Evolutionary conservation across 1,284 basidiomycete genomes (phyloP).

Genomic region (Grifola frondosa): DNA sequence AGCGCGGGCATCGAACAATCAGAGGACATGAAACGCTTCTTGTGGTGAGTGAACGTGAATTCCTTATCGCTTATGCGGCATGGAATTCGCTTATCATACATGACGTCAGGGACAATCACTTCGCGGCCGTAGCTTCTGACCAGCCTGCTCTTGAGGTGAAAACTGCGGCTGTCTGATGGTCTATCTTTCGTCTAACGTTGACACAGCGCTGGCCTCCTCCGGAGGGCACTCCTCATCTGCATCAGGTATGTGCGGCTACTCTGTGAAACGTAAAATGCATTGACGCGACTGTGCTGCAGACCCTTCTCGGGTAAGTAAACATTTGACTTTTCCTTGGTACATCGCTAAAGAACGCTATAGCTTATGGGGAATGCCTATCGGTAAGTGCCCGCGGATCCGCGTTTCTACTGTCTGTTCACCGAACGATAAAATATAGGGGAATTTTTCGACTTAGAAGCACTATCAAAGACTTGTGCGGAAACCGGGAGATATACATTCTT

Average conservation of each 20-base stretch:
- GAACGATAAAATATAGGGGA: constrained; percentile 57
- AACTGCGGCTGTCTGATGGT: not conserved
- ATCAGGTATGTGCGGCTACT: constrained; percentile 45
- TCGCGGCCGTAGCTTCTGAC: constrained; percentile 72
- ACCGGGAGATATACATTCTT: constrained; percentile 67
- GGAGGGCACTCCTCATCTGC: constrained; percentile 45
- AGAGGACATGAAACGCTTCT: constrained; percentile 70
- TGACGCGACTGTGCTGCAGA: constrained; percentile 36
- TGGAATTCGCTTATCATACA: no score
- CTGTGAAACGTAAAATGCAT: not conserved
- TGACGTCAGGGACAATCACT: constrained; percentile 67
- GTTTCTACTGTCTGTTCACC: no score
- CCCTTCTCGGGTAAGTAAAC: constrained; percentile 55
- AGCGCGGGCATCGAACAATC: constrained; percentile 70
- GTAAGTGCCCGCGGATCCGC: constrained; percentile 31
- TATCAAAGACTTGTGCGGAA: constrained; percentile 55
- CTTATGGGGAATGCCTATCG: constrained; percentile 72
- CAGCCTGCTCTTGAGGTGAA: constrained; percentile 69
- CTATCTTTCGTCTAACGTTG: not conserved
- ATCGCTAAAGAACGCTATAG: constrained; percentile 30
- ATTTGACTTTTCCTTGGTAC: not conserved
- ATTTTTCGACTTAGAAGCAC: constrained; percentile 66
- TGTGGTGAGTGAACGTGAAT: constrained; percentile 54
- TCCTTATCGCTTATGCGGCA: no score
- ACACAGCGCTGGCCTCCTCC: constrained; percentile 56